Evolutionary conservation across 2,329 filamentous ascomycete species (phyloP), one percentile per base, ranked within the genome.

Genomic region (Claviceps quebecensis): DNA sequence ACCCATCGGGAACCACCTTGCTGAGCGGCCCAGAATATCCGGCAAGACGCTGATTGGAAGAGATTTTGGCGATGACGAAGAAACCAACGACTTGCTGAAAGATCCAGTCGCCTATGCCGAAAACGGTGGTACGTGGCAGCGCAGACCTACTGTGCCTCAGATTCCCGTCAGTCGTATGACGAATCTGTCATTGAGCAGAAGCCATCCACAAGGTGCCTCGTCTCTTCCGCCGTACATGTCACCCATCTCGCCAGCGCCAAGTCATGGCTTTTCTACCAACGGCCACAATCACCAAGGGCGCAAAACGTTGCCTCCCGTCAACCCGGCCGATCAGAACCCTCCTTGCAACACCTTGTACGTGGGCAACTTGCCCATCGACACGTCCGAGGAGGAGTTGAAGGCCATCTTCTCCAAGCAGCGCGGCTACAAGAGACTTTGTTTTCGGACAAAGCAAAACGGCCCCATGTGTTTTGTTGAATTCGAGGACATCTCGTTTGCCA

Each of bases 401-500:
- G 81, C 85, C 22, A 78, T 96, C 62, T 98, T 98, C 63, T 89
- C 85, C 26, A 91, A 90, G 68, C 87, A 94, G 65, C 83, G 90
- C 47, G 93, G 93, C 3, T 98, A 96, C 72, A 97, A 95, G 70
- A 80, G 93, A 29, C 80, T 98, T 7, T 95, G 89, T 63, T 95
- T 96, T 74, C 80, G 91, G 37, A 94, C 89, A 50, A 97, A 97
- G 72, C 81, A 87, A 57, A 95, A 96, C 59, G 91, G 91, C 0
- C 91, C 91, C 2, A 97, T 97, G 90, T 97, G 93, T 65, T 97
- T 97, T 66, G 93, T 98, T 39, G 93, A 98, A 67, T 98, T 97
- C 59, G 91, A 97, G 61, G 90, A 96, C 60, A 77, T 95, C 11
- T 86, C 87, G 1, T 91, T 88, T 61, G 91, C 93, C 0, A 96